Base-by-base conservation (phyloP, 768 basidiomycete species). In the Xerocomellus intermedius region DNA sequence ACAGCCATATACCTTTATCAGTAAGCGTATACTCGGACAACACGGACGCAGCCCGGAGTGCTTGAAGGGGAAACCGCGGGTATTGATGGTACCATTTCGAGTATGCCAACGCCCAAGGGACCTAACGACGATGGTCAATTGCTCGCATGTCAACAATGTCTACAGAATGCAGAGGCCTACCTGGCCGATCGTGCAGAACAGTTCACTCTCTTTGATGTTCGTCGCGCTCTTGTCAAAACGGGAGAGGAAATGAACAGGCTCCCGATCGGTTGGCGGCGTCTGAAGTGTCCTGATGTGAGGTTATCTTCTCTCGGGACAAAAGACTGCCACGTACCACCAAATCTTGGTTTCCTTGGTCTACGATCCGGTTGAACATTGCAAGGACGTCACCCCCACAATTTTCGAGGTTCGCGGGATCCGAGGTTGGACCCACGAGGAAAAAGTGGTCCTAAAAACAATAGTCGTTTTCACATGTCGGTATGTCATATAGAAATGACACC, bases 1-100 rank as follows among this genome's bases (percentile, higher is more conserved):
- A 78, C 6, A 82, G 64, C 77, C 77, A 80, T 2, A 75, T 76
- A 3, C 80, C 82, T 14, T 72, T 75, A 53, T 82, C 81, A 2
- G 77, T 81, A 24, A 84, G 63, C 0, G 82, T 83, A 55, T 83
- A 83, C 59, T 83, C 82, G 8, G 68, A 64, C 37, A 82, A 66
- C 6, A 73, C 57, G 3, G 80, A 71, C 1, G 82, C 80, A 1
- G 79, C 80, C 19, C 65, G 58, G 13, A 83, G 67, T 0, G 81
- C 79, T 64, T 82, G 72, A 1, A 77, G 61, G 0, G 82, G 82
- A 66, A 80, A 84, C 0, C 72, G 74, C 2, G 80, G 74, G 64
- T 82, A 83, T 61, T 82, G 78, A 60, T 84, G 82, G 59, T 83
- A 84, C 82, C 82, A 84, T 24, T 72, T 77, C 4, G 81, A 80